Percentiles rank a stretch among this genome's conserved stretches.
Evolutionary conservation across 768 basidiomycete species (phyloP).

Genomic region (Russula abietina): DNA sequence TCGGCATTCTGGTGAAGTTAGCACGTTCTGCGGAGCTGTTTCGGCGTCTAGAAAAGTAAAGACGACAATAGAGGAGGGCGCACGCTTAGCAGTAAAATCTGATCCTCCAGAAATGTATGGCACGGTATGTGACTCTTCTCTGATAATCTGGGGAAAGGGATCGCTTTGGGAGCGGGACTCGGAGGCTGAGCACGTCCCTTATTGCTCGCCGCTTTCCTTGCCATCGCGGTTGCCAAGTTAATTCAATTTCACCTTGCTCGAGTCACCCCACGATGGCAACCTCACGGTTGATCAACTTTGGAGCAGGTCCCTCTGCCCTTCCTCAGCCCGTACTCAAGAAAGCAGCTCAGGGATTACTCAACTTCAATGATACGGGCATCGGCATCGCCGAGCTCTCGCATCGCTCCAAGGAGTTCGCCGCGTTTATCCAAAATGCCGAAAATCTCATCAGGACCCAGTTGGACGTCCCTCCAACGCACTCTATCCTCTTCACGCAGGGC

Average conservation of each 20-base stretch:
- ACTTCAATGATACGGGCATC: conserved; percentile 87
- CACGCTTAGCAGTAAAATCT: conserved; percentile 58
- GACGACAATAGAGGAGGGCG: conserved; percentile 24
- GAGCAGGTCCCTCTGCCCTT: conserved; percentile 89
- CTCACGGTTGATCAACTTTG: conserved; percentile 75
- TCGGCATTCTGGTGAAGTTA: conserved; percentile 58
- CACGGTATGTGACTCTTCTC: conserved; percentile 15
- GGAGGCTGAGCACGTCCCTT: background rate
- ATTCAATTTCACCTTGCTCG: background rate
- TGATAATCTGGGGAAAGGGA: conserved; percentile 10
- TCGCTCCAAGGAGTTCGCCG: conserved; percentile 82
- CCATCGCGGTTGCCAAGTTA: conserved; percentile 3
- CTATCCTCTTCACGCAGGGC: conserved; percentile 89
- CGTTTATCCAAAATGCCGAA: conserved; percentile 58
- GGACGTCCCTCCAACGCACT: conserved; percentile 74
- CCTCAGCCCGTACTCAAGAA: conserved; percentile 82
- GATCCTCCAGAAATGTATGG: conserved; percentile 47
- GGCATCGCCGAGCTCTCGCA: conserved; percentile 96
- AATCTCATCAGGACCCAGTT: conserved; percentile 69
- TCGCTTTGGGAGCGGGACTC: conserved; percentile 1
- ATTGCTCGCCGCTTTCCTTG: conserved; percentile 3
- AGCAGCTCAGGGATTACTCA: conserved; percentile 78
- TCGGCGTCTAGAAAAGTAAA: background rate
- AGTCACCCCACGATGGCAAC: conserved; percentile 33
- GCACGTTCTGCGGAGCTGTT: conserved; percentile 39